Evolutionary conservation across 140 eudicot genomes (phyloP), one percentile per base, ranked within the genome.

Genomic region (Stevia rebaudiana): DNA sequence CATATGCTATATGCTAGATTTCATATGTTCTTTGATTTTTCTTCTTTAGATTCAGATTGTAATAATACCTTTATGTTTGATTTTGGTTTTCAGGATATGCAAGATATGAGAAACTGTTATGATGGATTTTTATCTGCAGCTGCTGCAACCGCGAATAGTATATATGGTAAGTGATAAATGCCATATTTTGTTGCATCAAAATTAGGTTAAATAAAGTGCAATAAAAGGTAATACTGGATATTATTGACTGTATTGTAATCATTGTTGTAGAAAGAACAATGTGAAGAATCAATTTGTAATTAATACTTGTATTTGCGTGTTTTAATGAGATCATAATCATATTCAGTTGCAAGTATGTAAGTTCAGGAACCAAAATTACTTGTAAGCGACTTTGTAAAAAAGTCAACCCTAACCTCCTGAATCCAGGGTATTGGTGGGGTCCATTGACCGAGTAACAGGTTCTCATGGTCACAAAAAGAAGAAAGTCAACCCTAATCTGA

Each of bases 91-190:
- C 82, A 92, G 98, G 95, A 88, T 77, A 92, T 92, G 92, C 84
- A 85, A 63, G 95, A 88, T 70, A 92, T 88, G 96, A 79, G 92
- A 67, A 73, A 80, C 61, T 88, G 96, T 82, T 88, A 88, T 61
- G 98, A 92, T 51, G 78, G 95, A 68, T 85, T 92, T 55, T 85
- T 92, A 43, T 81, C 94, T 18, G 96, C 96, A 11, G 96, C 98
- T 55, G 98, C 96, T 17, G 96, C 96, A 22, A 81, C 96, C 6
- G 83, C 96, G 15, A 92, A 92, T 67, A 84, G 95, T 71, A 88
- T 88, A 52, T 92, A 84, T 61, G 98, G 98, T 92, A 85, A 67
- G 23, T 31, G 22, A 3, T 28, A 33, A 52, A 23, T 46, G 61
- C 7, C 23, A 6, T 35, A 3, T 7, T 59, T 41, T 68, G 8